Conservation (phyloP, 2,329 filamentous ascomycete genomes). For the Chalaropsis ovoidea region DNA sequence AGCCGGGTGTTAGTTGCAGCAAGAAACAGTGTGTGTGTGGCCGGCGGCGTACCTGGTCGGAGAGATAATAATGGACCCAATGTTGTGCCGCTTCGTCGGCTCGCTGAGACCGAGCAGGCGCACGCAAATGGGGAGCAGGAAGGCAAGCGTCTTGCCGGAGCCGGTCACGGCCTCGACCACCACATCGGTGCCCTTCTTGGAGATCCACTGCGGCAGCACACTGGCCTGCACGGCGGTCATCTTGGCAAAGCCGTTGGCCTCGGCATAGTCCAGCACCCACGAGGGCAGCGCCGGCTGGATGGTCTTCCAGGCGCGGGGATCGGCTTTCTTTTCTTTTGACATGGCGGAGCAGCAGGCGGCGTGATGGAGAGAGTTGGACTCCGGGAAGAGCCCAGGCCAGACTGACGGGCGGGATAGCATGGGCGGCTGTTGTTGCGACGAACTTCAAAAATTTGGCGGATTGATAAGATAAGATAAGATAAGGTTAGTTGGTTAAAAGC, state of each 20-base stretch:
- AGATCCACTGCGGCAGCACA: constrained; percentile 76
- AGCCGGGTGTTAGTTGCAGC: background rate
- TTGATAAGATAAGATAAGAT: constrained; percentile 24
- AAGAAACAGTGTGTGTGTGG: background rate
- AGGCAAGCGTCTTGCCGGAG: constrained; percentile 81
- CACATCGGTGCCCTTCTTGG: constrained; percentile 65
- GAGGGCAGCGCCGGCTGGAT: constrained; percentile 35
- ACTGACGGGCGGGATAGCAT: background rate
- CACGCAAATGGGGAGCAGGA: constrained; percentile 73
- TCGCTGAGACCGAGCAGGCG: constrained; percentile 70
- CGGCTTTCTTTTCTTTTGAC: constrained; percentile 33
- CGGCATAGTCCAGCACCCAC: constrained; percentile 79
- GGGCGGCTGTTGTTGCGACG: background rate
- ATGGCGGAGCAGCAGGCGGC: background rate
- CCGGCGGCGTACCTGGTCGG: constrained; percentile 43
- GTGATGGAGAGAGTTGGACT: background rate
- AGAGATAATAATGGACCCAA: constrained; percentile 83
- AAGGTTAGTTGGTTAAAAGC: background rate
- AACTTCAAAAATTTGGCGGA: constrained; percentile 23
- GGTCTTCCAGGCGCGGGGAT: constrained; percentile 39
- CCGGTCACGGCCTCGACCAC: constrained; percentile 89
- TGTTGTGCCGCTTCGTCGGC: constrained; percentile 77
- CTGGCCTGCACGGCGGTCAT: constrained; percentile 95
- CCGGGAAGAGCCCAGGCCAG: background rate
- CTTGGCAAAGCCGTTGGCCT: constrained; percentile 72